Base-by-base conservation (phyloP, 352 stramenopile genomes). In the Phytopythium chamaehyphon region DNA sequence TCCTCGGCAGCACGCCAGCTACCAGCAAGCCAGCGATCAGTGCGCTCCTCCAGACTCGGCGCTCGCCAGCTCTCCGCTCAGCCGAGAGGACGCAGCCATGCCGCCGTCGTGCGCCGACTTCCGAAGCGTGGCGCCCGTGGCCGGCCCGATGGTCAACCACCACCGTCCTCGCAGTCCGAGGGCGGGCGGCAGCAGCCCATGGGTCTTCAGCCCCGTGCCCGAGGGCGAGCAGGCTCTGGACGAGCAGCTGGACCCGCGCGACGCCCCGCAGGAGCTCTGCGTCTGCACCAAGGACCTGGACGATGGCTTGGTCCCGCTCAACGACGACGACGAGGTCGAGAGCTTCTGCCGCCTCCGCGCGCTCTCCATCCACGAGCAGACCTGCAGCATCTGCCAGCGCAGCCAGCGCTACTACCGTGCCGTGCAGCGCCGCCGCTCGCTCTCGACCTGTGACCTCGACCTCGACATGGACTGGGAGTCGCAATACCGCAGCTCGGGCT, bases 51-150 rank as follows among this genome's bases (percentile, higher is more conserved):
- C 28, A 33, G 9, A 9, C 28, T 35, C 9, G 9, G 22, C 6
- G 5, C 1, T 35, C 22, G 16, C n/a, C 28, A 15, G 4, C 15
- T 9, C 5, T 33, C 9, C 28, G 28, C 28, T 33, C 9, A n/a
- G n/a, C n/a, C 28, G 9, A 33, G 28, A 33, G 5, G 28, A 33
- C 5, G 28, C 5, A 2, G 55, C 12, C 21, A 69, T 71, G 66
- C 61, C 65, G 14, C 61, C 54, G 39, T 62, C 61, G 40, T 63
- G 48, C 33, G 40, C 50, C 21, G 40, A 23, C 38, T 53, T 58
- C 22, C 40, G 40, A 52, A 28, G 58, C 44, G 12, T 38, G 59
- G 39, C 21, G 3, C 39, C 21, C 44, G 56, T 37, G 47, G 37
- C 7, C 46, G 35, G 28, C 28, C 28, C 28, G 28, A 33, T 33